phyloP scores from a whole-genome alignment of 345 rosid genomes.

The Melastoma malabathricum region DNA sequence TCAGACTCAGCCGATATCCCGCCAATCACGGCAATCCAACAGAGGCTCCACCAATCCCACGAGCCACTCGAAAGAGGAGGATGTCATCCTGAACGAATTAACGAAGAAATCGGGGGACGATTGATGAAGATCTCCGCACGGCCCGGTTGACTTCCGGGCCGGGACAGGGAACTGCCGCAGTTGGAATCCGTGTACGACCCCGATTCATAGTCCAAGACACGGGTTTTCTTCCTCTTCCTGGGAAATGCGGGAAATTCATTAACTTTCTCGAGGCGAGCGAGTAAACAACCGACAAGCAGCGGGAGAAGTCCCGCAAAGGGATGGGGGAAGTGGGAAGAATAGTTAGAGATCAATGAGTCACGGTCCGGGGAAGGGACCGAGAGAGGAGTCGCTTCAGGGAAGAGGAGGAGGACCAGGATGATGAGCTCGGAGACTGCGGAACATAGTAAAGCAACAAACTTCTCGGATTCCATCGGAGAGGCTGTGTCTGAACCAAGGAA shows the following conservation, averaged over 20 bases:
- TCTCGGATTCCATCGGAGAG: constrained; percentile 32
- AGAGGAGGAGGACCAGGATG: constrained; percentile 22
- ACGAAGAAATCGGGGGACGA: constrained; percentile 32
- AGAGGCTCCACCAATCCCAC: constrained; percentile 55
- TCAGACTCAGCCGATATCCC: constrained; percentile 38
- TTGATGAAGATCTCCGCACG: constrained; percentile 8
- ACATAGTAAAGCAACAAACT: constrained; percentile 38
- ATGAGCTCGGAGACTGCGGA: constrained; percentile 33
- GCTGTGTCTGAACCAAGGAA: too few relatives aligned
- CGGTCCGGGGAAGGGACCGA: constrained; percentile 1
- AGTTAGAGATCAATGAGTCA: background rate
- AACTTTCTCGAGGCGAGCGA: constrained; percentile 30
- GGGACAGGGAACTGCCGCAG: background rate
- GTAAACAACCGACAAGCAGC: constrained; percentile 22
- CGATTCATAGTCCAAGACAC: constrained; percentile 17
- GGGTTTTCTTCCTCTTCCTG: constrained; percentile 40
- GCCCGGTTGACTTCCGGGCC: background rate
- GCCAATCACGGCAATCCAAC: constrained; percentile 57
- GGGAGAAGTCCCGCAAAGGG: constrained; percentile 19
- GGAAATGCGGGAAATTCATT: constrained; percentile 25
- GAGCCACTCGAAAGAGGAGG: constrained; percentile 55
- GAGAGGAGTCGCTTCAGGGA: constrained; percentile 12
- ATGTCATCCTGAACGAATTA: constrained; percentile 32
- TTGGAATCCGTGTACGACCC: constrained; percentile 13
- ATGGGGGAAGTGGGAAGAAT: background rate